These are phyloP conservation scores for Tilletia indica DNA, from an alignment of 1,284 basidiomycete genomes.

Conservation along the genomic window DNA sequence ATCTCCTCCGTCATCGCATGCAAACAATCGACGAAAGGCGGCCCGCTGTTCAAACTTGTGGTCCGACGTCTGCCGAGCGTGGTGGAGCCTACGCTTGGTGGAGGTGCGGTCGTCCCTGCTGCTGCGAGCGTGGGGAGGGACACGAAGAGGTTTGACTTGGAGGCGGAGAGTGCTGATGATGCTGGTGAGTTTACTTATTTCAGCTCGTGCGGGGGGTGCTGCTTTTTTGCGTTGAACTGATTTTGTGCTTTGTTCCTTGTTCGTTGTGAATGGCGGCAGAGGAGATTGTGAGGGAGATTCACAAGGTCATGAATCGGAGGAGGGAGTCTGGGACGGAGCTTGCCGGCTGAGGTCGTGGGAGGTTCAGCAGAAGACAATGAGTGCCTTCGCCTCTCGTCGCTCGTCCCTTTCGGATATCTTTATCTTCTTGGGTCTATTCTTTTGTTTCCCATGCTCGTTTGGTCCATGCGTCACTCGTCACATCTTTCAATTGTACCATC, in stretches of 20 bases:
- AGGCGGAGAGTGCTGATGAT: conserved; percentile 79
- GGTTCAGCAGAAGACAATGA: too few species aligned
- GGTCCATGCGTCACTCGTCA: too few species aligned
- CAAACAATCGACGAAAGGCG: conserved; percentile 77
- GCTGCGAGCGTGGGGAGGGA: conserved; percentile 60
- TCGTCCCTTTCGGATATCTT: too few species aligned
- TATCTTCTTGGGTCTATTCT: too few species aligned
- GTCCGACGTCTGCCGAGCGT: conserved; percentile 63
- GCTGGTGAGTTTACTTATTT: too few species aligned
- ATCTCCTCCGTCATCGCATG: conserved; percentile 80
- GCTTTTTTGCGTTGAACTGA: conserved; percentile 4
- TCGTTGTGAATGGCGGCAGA: neutral
- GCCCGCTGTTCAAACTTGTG: conserved; percentile 79
- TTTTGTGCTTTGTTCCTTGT: too few species aligned
- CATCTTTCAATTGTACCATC: too few species aligned
- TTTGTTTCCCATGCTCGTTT: too few species aligned
- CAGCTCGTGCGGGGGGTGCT: too few species aligned
- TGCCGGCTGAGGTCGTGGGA: too few species aligned
- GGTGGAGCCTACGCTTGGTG: neutral
- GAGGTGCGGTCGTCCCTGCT: neutral
- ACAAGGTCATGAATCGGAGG: neutral
- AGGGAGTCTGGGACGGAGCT: neutral
- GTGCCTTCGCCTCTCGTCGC: too few species aligned
- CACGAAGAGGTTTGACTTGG: conserved; percentile 90
- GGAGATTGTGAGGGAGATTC: conserved; percentile 1